phyloP scores from a whole-genome alignment of 2,329 filamentous ascomycete genomes.

The Akanthomyces lecanii region DNA sequence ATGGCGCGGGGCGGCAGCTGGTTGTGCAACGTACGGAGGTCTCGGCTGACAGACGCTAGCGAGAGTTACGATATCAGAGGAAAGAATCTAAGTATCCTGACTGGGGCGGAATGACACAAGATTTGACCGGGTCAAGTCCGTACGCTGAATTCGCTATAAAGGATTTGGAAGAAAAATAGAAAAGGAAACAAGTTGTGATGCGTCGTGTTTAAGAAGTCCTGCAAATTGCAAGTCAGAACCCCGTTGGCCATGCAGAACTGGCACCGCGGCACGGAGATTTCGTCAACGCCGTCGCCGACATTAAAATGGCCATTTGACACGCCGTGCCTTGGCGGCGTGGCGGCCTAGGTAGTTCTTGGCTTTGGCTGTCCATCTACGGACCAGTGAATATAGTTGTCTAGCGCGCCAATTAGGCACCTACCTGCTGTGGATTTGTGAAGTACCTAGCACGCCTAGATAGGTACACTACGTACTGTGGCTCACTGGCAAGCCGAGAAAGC shows the following conservation, averaged over 20 bases:
- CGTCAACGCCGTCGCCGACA: neutral
- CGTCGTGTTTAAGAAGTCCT: neutral
- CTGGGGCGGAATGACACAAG: neutral
- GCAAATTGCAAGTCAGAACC: neutral
- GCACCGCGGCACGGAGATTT: constrained; percentile 6
- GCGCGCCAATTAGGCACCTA: too few relatives aligned
- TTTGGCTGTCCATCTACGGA: too few relatives aligned
- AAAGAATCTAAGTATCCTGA: neutral
- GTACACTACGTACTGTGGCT: too few relatives aligned
- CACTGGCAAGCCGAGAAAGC: neutral
- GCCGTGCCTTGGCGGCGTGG: neutral
- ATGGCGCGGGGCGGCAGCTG: neutral
- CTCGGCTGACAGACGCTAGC: neutral
- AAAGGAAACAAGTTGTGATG: neutral
- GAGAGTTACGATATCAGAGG: neutral
- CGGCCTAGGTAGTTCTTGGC: neutral
- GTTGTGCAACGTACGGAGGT: constrained; percentile 5
- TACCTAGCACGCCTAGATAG: too few relatives aligned
- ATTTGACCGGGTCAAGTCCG: neutral
- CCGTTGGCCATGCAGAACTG: neutral
- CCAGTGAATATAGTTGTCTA: too few relatives aligned
- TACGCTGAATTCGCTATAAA: too few relatives aligned
- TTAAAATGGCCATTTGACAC: neutral
- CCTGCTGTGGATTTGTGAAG: too few relatives aligned
- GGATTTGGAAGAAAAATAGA: too few relatives aligned